Evolutionary conservation across 257 asterid species (phyloP).

Genomic region (Handroanthus guayacan): DNA sequence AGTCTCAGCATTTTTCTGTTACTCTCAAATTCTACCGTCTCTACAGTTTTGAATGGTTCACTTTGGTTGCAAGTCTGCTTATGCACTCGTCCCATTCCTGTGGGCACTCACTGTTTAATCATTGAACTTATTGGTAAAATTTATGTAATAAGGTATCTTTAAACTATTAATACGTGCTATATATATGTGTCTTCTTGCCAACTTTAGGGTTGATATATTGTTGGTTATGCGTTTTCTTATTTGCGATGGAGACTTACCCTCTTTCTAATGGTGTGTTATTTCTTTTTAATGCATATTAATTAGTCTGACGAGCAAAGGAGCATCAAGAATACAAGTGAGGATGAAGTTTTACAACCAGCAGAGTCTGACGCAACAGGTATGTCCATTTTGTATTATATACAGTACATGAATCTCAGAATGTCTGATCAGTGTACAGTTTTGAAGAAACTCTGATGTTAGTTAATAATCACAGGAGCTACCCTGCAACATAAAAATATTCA

Average conservation of each 20-base stretch:
- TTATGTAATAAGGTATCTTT: not conserved
- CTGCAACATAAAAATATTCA: constrained; percentile 26
- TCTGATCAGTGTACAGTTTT: constrained; percentile 10
- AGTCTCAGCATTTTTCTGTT: not conserved
- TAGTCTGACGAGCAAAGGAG: constrained; percentile 46
- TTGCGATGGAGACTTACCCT: not conserved
- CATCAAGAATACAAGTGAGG: constrained; percentile 35
- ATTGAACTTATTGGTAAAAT: not conserved
- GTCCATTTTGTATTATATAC: constrained; percentile 21
- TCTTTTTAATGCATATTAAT: constrained; percentile 32
- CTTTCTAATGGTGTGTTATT: constrained; percentile 22
- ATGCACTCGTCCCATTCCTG: not conserved
- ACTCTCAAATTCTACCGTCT: not conserved
- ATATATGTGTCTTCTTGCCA: not conserved
- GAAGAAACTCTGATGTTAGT: constrained; percentile 31
- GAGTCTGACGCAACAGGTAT: constrained; percentile 51
- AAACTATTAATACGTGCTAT: not conserved
- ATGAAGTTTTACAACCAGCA: constrained; percentile 40
- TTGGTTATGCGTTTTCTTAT: not conserved
- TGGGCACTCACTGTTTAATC: not conserved
- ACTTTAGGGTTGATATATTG: not conserved
- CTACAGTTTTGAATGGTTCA: not conserved
- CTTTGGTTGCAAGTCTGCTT: constrained; percentile 12
- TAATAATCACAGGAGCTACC: constrained; percentile 51
- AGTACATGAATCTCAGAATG: constrained; percentile 13